A percentile compares a stretch with the other conserved stretches of the same genome.
phyloP scores from a whole-genome alignment of 2,329 filamentous ascomycete species.

The Metarhizium robertsii region DNA sequence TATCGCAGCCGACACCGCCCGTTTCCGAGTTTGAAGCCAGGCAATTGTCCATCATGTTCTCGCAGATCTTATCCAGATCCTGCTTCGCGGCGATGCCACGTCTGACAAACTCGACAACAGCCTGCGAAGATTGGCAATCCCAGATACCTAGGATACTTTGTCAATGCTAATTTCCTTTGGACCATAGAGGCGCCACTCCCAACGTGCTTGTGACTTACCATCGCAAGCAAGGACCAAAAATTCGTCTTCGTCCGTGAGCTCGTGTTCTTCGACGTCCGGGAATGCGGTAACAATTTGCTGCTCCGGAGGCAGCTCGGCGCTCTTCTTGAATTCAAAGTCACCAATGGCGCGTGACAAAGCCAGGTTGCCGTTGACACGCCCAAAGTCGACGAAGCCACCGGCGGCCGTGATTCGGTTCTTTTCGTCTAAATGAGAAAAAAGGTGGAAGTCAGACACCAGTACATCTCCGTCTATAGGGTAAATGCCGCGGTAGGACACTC shows the following conservation, averaged over 20 bases:
- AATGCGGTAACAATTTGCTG: conserved; percentile 97
- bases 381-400: conserved; percentile 96
- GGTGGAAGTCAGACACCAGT: too few relatives aligned
- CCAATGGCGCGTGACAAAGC: conserved; percentile 94
- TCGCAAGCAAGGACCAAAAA: conserved; percentile 91
- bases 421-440: conserved; percentile 51
- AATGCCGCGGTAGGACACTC: not conserved
- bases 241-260: conserved; percentile 87
- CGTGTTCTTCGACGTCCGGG: conserved; percentile 87
- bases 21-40: conserved; percentile 96
- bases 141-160: conserved; percentile 66
- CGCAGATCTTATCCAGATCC: conserved; percentile 87
- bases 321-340: conserved; percentile 99
- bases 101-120: conserved; percentile 92
- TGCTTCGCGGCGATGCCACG: conserved; percentile 95
- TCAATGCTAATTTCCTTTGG: not conserved
- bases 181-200: not conserved
- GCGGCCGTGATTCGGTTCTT: conserved; percentile 93
- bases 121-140: conserved; percentile 98
- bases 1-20: conserved; percentile 95
- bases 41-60: conserved; percentile 99
- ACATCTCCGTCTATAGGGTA: not conserved
- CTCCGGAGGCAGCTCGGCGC: conserved; percentile 90
- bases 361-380: conserved; percentile 95
- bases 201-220: conserved; percentile 45